These are phyloP conservation scores for Vaccinium corymbosum DNA, from an alignment of 148 eudicot species.

Conservation along the genomic window DNA sequence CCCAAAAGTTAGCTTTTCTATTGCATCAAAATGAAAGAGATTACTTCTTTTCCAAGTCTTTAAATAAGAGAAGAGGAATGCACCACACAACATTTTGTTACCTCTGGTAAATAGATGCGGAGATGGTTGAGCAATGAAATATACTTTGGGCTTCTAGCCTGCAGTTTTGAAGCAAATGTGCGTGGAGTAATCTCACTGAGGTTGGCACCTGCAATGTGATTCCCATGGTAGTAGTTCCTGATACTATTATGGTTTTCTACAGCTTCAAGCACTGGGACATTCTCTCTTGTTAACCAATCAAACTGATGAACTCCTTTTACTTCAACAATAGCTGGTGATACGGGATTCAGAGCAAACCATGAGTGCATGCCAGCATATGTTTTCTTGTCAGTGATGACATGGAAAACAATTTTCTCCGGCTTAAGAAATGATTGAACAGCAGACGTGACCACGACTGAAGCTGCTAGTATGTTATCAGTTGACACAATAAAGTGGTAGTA, in stretches of 20 bases:
- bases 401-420: constrained; percentile 88
- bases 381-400: constrained; percentile 97
- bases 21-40: not conserved
- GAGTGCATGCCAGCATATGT: constrained; percentile 99
- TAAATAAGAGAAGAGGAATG: constrained; percentile 10
- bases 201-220: constrained; percentile 84
- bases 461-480: constrained; percentile 93
- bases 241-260: constrained; percentile 82
- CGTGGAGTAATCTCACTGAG: constrained; percentile 86
- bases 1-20: not conserved
- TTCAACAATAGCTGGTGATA: constrained; percentile 84
- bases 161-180: constrained; percentile 84
- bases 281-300: constrained; percentile 98
- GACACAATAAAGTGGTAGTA: constrained; percentile 79
- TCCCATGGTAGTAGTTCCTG: constrained; percentile 90
- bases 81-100: constrained; percentile 27
- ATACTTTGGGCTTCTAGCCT: constrained; percentile 98
- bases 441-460: constrained; percentile 91
- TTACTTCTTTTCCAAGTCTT: not conserved
- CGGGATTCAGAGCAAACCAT: constrained; percentile 90
- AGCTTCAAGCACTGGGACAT: constrained; percentile 98
- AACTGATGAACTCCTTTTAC: constrained; percentile 98
- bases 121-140: constrained; percentile 96
- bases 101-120: constrained; percentile 98
- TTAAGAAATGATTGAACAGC: constrained; percentile 65